phyloP scores from a whole-genome alignment of 1,139 yeast genomes.

The Pichia sp. region DNA sequence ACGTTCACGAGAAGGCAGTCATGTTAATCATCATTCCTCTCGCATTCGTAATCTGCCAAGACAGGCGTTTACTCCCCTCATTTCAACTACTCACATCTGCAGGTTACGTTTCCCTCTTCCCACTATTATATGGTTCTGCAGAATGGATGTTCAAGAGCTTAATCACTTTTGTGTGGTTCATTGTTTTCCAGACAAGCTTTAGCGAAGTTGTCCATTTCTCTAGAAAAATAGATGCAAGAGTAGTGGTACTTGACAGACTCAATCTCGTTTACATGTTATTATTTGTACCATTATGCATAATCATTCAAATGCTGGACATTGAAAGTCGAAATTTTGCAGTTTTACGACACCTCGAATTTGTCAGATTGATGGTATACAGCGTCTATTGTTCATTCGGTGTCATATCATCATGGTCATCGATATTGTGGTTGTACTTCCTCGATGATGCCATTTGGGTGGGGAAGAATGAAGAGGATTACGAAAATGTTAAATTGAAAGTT shows the following conservation, averaged over 20 bases:
- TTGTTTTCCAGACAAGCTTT: slow-evolving; percentile 66
- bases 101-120: slow-evolving; percentile 85
- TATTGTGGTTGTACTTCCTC: slow-evolving; percentile 81
- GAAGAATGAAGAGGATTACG: slow-evolving; percentile 13
- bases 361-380: slow-evolving; percentile 75
- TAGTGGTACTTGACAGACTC: slow-evolving; percentile 60
- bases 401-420: slow-evolving; percentile 80
- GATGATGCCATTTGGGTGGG: slow-evolving; percentile 56
- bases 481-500: too few relatives aligned
- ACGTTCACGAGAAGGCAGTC: slow-evolving; percentile 96
- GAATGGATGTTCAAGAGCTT: slow-evolving; percentile 71
- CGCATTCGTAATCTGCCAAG: slow-evolving; percentile 66
- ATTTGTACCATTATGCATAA: slow-evolving; percentile 54
- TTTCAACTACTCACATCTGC: slow-evolving; percentile 63
- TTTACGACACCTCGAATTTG: slow-evolving; percentile 55
- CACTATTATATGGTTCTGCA: slow-evolving; percentile 73
- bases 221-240: slow-evolving; percentile 35
- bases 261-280: slow-evolving; percentile 63
- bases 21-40: slow-evolving; percentile 85
- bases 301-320: slow-evolving; percentile 49
- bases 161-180: slow-evolving; percentile 84
- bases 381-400: slow-evolving; percentile 85
- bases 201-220: slow-evolving; percentile 58
- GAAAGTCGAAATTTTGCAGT: slow-evolving; percentile 45
- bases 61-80: slow-evolving; percentile 63